Base-by-base conservation (phyloP, 1,139 yeast genomes). In the Candida pseudoviswanathii region DNA sequence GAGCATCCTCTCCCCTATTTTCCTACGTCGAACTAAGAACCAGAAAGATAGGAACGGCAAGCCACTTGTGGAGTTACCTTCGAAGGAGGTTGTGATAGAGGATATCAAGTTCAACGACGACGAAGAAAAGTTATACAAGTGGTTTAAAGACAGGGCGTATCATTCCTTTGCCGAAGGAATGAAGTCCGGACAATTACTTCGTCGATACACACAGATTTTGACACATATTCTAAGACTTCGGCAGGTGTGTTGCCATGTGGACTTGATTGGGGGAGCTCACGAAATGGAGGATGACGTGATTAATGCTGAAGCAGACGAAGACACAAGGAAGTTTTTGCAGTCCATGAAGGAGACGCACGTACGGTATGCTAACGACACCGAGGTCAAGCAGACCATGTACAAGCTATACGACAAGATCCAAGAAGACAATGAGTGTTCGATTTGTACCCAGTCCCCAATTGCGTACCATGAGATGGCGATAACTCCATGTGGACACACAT, bases 241-340 rank as follows among this genome's bases (percentile, higher is more conserved):
- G 49, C 98, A 94, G 64, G 82, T 88, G 0, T 94, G 98, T 63
- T 90, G 97, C 62, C 97, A 94, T 63, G 80, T 87, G 16, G 81
- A 81, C 48, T 69, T 89, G 50, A 79, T 88, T 2, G 81, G 81
- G 4, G 63, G 72, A 3, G 61, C 74, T 2, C 66, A 63, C 45
- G 78, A 74, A 50, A 67, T 73, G 65, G 75, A 71, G 44, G 72
- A 67, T 65, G 75, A 70, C 1, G 47, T 56, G 10, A 55, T 51
- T 21, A 63, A 58, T 26, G 50, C 52, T 21, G 67, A 60, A 27
- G 43, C 54, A 6, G 55, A 54, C 26, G 59, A 55, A 43, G 52
- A 53, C 22, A 50, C 49, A 50, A 52, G 48, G 38, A 47, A 34
- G 44, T 55, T 53, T 43, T 44, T 66, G 32, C 51, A 55, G 31